These are phyloP conservation scores for Colletotrichum tamarilloi DNA, from an alignment of 2,329 filamentous ascomycete genomes.

Conservation along the genomic window DNA sequence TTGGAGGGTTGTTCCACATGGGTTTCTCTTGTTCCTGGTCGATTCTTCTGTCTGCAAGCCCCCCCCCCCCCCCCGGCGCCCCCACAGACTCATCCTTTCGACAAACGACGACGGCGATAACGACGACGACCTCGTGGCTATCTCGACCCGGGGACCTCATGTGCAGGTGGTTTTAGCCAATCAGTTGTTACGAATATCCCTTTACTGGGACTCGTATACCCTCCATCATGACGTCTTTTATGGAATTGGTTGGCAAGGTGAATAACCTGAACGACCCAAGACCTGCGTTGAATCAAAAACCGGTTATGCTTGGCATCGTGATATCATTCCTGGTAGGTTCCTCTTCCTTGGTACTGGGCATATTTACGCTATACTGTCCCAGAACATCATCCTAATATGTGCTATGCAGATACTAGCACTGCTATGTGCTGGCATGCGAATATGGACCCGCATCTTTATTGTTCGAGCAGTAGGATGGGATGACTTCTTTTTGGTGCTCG, in stretches of 20 bases:
- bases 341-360: background rate
- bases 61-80: background rate
- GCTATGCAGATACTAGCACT: conserved; percentile 15
- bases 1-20: background rate
- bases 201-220: background rate
- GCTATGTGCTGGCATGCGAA: conserved; percentile 22
- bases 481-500: conserved; percentile 35
- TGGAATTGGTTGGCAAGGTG: conserved; percentile 29
- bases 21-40: background rate
- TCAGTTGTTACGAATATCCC: background rate
- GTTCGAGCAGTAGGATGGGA: conserved; percentile 34
- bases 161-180: conserved; percentile 17
- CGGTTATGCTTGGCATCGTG: conserved; percentile 32
- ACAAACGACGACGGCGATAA: background rate
- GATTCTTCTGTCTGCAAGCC: background rate
- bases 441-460: conserved; percentile 31
- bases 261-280: conserved; percentile 33
- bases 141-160: background rate
- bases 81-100: background rate
- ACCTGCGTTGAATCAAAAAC: conserved; percentile 30
- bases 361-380: background rate
- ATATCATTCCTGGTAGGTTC: conserved; percentile 33
- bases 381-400: background rate
- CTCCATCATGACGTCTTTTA: conserved; percentile 19
- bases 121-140: background rate